Conservation (phyloP, 2,329 filamentous ascomycete genomes). For the Ceratocystis smalleyi region DNA sequence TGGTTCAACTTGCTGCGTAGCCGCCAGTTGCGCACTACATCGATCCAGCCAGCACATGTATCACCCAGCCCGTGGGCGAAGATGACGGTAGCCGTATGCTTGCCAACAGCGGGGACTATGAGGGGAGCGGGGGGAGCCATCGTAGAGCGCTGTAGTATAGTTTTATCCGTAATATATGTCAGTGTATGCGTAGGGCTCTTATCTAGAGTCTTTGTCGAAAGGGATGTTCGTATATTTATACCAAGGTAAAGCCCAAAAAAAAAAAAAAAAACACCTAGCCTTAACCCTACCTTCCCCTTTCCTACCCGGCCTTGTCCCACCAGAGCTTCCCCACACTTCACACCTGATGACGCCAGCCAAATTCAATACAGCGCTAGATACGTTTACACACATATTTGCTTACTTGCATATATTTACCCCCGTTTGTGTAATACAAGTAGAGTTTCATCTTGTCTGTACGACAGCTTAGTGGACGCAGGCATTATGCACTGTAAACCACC, state of each 20-base stretch:
- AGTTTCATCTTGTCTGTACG: background rate
- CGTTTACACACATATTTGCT: too few species aligned
- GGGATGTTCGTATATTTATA: background rate
- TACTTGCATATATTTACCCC: background rate
- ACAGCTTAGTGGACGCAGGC: background rate
- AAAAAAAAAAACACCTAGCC: background rate
- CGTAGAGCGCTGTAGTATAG: background rate
- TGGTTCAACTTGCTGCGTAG: conserved; percentile 65
- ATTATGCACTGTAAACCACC: background rate
- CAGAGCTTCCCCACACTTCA: background rate
- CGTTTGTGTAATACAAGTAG: background rate
- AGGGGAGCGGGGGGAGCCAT: conserved; percentile 33
- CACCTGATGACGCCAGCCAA: background rate
- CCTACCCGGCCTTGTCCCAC: background rate
- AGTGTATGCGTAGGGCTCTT: background rate
- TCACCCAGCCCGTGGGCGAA: conserved; percentile 88
- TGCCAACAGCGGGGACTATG: conserved; percentile 61
- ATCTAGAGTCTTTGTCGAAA: background rate
- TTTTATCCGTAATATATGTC: background rate
- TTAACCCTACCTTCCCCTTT: background rate
- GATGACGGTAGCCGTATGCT: conserved; percentile 88
- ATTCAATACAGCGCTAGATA: background rate
- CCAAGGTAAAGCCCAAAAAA: background rate
- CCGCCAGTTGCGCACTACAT: conserved; percentile 76
- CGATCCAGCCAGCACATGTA: conserved; percentile 61